Percentiles rank a stretch among this genome's conserved stretches.
These are phyloP conservation scores for Cryptosporidium meleagridis DNA, from an alignment of 169 alveolate genomes.

Conservation along the genomic window DNA sequence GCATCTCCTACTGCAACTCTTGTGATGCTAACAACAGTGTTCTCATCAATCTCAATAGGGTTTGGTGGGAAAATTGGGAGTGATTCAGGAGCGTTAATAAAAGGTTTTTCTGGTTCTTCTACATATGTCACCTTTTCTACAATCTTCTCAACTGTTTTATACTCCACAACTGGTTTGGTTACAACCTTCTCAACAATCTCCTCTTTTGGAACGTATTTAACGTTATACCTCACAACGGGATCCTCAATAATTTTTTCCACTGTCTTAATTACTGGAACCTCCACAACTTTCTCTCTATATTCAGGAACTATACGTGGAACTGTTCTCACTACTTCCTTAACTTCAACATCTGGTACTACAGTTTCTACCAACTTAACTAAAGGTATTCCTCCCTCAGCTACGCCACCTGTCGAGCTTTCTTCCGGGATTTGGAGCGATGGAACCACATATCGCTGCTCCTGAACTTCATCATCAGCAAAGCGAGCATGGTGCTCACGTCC, in stretches of 20 bases:
- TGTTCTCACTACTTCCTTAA: conserved; percentile 84
- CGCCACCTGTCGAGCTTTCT: conserved; percentile 46
- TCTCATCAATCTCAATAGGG: conserved; percentile 41
- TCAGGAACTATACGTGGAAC: conserved; percentile 86
- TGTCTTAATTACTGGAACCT: conserved; percentile 85
- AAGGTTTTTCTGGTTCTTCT: conserved; percentile 67
- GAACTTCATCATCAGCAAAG: conserved; percentile 70
- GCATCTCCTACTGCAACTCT: conserved; percentile 75
- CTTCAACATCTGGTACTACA: conserved; percentile 84
- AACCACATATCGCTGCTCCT: conserved; percentile 46
- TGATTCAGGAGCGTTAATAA: conserved; percentile 69
- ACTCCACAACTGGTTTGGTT: conserved; percentile 81
- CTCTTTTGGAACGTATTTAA: conserved; percentile 84
- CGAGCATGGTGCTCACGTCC: conserved; percentile 76
- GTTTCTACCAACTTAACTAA: conserved; percentile 84
- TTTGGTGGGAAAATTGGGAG: conserved; percentile 71
- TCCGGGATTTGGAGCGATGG: conserved; percentile 71
- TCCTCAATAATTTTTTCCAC: conserved; percentile 86
- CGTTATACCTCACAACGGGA: conserved; percentile 82
- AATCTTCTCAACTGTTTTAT: conserved; percentile 84
- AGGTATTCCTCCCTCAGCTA: conserved; percentile 82
- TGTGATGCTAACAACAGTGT: conserved; percentile 54
- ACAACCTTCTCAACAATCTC: conserved; percentile 85
- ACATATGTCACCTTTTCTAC: conserved; percentile 80
- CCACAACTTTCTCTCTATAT: conserved; percentile 86